Percentiles rank a stretch among this genome's conserved stretches.
phyloP scores from a whole-genome alignment of 129 eudicot genomes.

The Lactuca saligna region DNA sequence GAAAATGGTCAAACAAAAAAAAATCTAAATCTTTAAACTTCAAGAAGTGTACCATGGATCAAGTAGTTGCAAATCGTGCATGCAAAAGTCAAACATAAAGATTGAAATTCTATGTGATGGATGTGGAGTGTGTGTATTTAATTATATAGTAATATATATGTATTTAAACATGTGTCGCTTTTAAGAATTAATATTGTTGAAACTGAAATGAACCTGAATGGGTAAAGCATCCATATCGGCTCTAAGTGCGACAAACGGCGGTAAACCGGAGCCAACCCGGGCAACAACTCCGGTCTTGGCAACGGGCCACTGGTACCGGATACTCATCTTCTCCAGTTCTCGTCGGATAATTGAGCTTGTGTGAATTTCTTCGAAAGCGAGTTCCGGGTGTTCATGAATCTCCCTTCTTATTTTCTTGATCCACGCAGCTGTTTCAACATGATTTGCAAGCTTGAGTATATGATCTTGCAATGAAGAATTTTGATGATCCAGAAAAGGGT shows the following conservation, averaged over 20 bases:
- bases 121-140: neutral
- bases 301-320: slow-evolving; percentile 57
- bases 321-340: slow-evolving; percentile 53
- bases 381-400: slow-evolving; percentile 71
- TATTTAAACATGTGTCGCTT: neutral
- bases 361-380: slow-evolving; percentile 56
- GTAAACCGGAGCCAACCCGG: slow-evolving; percentile 49
- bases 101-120: neutral
- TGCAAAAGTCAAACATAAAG: slow-evolving; percentile 5
- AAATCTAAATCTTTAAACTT: too few relatives aligned
- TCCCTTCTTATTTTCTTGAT: slow-evolving; percentile 54
- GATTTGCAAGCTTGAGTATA: slow-evolving; percentile 35
- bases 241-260: slow-evolving; percentile 75
- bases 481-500: slow-evolving; percentile 18
- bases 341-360: slow-evolving; percentile 56
- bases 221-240: slow-evolving; percentile 92
- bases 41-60: neutral
- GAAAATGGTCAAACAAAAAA: neutral
- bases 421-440: slow-evolving; percentile 41
- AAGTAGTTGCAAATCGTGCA: slow-evolving; percentile 6
- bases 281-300: slow-evolving; percentile 72
- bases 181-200: neutral
- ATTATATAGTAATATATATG: neutral
- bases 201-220: slow-evolving; percentile 37
- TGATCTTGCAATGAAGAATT: slow-evolving; percentile 35